A percentile compares a stretch with the other conserved stretches of the same genome.
These are phyloP conservation scores for Ceratocystis eucalypticola DNA, from an alignment of 2,329 filamentous ascomycete genomes.

Conservation along the genomic window DNA sequence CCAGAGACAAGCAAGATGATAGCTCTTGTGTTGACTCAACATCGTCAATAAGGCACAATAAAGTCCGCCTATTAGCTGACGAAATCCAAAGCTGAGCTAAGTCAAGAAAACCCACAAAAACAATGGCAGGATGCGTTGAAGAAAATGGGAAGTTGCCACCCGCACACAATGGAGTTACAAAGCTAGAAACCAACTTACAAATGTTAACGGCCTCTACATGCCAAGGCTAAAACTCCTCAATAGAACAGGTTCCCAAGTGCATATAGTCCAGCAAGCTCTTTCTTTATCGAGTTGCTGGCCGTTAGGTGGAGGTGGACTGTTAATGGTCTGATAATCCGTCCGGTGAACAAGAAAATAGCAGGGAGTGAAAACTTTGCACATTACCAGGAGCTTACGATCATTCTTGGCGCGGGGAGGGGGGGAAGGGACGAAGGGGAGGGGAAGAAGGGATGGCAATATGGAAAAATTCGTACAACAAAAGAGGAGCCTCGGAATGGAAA, in stretches of 20 bases:
- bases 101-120: background rate
- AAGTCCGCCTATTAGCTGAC: background rate
- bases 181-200: background rate
- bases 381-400: background rate
- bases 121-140: conserved; percentile 7
- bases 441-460: background rate
- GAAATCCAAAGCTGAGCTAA: background rate
- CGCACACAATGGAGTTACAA: background rate
- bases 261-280: no score
- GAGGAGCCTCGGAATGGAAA: background rate
- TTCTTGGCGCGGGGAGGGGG: background rate
- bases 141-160: background rate
- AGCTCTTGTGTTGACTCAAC: background rate
- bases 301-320: background rate
- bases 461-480: background rate
- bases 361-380: background rate
- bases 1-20: background rate
- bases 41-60: background rate
- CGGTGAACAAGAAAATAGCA: background rate
- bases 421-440: background rate
- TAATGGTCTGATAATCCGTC: background rate
- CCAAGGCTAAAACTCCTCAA: no score
- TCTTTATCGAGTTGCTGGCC: background rate
- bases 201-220: background rate
- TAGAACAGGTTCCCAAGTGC: no score